phyloP scores from a whole-genome alignment of 345 rosid species.

The Sonneratia alba region DNA sequence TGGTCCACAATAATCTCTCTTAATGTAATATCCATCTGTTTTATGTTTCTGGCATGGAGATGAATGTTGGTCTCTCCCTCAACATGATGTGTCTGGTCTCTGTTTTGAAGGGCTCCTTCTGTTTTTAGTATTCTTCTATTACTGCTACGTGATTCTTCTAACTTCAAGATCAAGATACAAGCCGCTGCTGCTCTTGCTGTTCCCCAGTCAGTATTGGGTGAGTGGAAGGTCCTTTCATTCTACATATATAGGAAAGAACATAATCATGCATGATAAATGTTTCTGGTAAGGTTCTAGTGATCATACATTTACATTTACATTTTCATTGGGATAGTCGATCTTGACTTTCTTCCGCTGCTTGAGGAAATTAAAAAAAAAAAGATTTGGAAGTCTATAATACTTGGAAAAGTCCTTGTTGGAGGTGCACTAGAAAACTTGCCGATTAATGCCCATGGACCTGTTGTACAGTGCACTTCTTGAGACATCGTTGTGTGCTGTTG shows the following conservation, averaged over 20 bases:
- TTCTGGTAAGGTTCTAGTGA: background rate
- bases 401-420: background rate
- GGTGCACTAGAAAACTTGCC: background rate
- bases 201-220: constrained; percentile 55
- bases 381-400: background rate
- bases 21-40: background rate
- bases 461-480: background rate
- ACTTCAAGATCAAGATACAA: constrained; percentile 91
- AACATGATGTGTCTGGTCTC: background rate
- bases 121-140: constrained; percentile 72
- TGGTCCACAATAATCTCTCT: background rate
- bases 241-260: background rate
- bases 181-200: constrained; percentile 95
- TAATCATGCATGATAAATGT: background rate
- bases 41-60: background rate
- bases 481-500: background rate
- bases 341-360: background rate
- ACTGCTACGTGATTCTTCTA: constrained; percentile 81
- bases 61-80: background rate
- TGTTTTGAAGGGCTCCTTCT: constrained; percentile 66
- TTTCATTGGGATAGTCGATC: background rate
- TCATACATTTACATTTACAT: background rate
- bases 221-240: constrained; percentile 17
- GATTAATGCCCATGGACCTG: background rate
- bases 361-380: background rate